Conservation (phyloP, 2,329 filamentous ascomycete genomes). For the Aureobasidium mangrovei region DNA sequence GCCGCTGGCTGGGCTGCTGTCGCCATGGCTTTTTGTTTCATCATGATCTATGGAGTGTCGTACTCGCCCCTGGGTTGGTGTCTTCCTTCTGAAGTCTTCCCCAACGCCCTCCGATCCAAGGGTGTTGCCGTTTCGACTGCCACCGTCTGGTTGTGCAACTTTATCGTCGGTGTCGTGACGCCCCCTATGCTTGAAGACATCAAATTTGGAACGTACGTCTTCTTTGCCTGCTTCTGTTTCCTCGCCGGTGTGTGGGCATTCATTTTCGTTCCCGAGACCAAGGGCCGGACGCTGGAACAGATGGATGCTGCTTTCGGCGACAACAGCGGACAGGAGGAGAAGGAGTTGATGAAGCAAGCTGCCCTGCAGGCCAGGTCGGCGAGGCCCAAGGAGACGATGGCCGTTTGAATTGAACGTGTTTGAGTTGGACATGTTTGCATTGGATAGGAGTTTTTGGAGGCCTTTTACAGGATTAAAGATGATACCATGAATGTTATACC, state of each 20-base stretch:
- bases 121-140: conserved; percentile 52
- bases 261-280: conserved; percentile 51
- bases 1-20: conserved; percentile 15
- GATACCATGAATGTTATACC: too few species aligned
- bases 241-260: conserved; percentile 45
- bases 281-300: conserved; percentile 31
- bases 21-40: conserved; percentile 18
- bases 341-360: neutral
- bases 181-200: conserved; percentile 33
- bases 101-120: conserved; percentile 51
- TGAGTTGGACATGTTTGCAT: too few species aligned
- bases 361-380: too few species aligned
- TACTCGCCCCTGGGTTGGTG: conserved; percentile 34
- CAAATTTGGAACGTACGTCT: conserved; percentile 49
- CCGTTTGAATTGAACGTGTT: too few species aligned
- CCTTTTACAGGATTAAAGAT: too few species aligned
- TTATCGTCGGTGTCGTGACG: conserved; percentile 41
- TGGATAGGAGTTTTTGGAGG: too few species aligned
- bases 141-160: conserved; percentile 23
- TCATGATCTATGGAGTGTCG: conserved; percentile 44
- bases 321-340: neutral
- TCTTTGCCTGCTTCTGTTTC: conserved; percentile 50
- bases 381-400: too few species aligned
- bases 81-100: conserved; percentile 51
- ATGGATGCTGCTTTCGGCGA: conserved; percentile 18